Percentiles rank a stretch among this genome's conserved stretches.
phyloP scores from a whole-genome alignment of 2,329 filamentous ascomycete species.

The Alternaria triticimaculans region DNA sequence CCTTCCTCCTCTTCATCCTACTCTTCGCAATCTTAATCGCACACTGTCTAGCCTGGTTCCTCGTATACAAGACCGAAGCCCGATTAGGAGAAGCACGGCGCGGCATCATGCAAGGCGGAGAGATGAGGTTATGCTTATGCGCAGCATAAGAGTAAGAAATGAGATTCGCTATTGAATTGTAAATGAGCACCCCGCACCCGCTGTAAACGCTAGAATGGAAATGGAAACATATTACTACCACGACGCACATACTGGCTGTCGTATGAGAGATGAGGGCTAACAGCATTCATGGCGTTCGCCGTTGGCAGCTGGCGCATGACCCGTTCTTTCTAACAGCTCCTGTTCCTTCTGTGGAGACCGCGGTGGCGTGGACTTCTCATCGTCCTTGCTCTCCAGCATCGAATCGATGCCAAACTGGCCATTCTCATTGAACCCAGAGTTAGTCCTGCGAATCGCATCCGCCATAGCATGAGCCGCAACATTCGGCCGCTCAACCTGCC shows the following conservation, averaged over 20 bases:
- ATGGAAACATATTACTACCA: background rate
- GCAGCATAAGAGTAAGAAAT: background rate
- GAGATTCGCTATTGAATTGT: background rate
- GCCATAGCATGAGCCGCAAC: constrained; percentile 34
- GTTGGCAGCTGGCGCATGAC: background rate
- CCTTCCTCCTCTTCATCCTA: constrained; percentile 23
- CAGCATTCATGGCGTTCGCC: background rate
- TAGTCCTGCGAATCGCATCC: constrained; percentile 7
- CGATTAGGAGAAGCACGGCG: constrained; percentile 30
- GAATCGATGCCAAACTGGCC: constrained; percentile 17
- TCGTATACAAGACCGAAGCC: constrained; percentile 40
- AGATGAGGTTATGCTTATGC: constrained; percentile 44
- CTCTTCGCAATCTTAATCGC: constrained; percentile 30
- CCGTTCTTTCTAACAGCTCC: background rate
- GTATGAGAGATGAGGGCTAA: background rate
- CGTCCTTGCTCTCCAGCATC: background rate
- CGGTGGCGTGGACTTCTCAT: background rate
- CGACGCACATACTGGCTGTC: background rate
- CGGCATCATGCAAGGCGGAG: constrained; percentile 34
- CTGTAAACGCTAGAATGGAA: background rate
- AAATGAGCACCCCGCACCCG: background rate
- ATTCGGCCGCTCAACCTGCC: constrained; percentile 41
- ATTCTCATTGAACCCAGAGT: background rate
- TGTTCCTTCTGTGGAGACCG: background rate
- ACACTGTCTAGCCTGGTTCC: constrained; percentile 36